Percentiles rank a stretch among this genome's conserved stretches.
Evolutionary conservation across 352 stramenopile genomes (phyloP).

Genomic region (Pythium coloratum): DNA sequence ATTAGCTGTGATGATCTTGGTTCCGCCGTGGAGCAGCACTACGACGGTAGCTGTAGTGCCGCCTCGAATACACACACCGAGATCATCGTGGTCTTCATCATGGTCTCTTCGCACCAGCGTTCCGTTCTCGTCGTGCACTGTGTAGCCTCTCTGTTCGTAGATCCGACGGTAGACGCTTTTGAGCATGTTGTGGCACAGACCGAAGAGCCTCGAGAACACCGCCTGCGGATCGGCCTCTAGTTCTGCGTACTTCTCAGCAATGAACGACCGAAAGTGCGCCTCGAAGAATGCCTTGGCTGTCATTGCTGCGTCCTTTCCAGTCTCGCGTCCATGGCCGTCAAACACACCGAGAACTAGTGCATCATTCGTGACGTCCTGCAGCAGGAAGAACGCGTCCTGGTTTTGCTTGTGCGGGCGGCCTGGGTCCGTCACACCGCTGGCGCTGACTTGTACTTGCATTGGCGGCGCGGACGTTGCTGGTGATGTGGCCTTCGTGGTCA

Average conservation of each 20-base stretch:
- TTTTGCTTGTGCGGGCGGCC: conserved; percentile 68
- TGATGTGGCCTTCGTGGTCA: background rate
- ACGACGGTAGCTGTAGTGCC: conserved; percentile 86
- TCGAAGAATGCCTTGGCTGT: conserved; percentile 67
- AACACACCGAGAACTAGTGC: conserved; percentile 77
- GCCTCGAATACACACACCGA: conserved; percentile 81
- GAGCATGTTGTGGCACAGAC: conserved; percentile 60
- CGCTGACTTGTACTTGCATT: conserved; percentile 28
- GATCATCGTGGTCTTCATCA: conserved; percentile 24
- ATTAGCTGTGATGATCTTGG: conserved; percentile 79
- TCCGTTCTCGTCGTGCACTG: conserved; percentile 60
- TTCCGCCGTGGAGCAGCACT: conserved; percentile 65
- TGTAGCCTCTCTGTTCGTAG: conserved; percentile 59
- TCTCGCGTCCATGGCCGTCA: conserved; percentile 84
- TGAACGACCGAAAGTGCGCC: conserved; percentile 54
- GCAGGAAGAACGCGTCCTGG: conserved; percentile 89
- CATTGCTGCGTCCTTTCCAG: conserved; percentile 64
- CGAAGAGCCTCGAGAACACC: conserved; percentile 53
- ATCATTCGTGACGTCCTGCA: conserved; percentile 34
- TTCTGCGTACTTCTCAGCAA: conserved; percentile 40
- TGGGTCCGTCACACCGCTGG: conserved; percentile 55
- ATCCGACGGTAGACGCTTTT: conserved; percentile 58
- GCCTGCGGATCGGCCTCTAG: conserved; percentile 54
- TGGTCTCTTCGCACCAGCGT: conserved; percentile 59
- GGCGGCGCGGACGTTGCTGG: too few relatives aligned